Evolutionary conservation across 176 grass and related monocot genomes (phyloP).

Genomic region (Cenchrus americanus): DNA sequence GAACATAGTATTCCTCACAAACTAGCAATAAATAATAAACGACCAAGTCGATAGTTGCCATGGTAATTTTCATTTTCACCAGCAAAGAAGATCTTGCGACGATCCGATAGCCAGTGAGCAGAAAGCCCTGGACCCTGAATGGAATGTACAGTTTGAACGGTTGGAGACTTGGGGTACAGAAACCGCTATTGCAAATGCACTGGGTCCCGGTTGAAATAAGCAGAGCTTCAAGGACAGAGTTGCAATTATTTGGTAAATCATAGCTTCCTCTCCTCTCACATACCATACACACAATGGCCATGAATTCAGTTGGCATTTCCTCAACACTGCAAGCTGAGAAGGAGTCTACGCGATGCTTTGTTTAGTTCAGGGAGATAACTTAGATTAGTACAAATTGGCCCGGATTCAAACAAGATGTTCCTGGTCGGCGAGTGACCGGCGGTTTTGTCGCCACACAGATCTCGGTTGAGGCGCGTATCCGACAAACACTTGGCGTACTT

Average conservation of each 20-base stretch:
- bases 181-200: not conserved
- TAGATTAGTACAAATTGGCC: conserved; percentile 37
- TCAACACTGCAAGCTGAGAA: conserved; percentile 5
- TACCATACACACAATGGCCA: not conserved
- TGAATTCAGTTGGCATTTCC: not conserved
- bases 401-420: not conserved
- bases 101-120: not conserved
- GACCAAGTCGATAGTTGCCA: not conserved
- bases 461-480: not conserved
- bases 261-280: not conserved
- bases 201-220: not conserved
- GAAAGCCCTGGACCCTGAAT: not conserved
- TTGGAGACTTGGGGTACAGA: not conserved
- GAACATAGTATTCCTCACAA: not conserved
- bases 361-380: conserved; percentile 1
- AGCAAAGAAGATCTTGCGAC: not conserved
- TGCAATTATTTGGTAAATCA: not conserved
- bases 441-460: not conserved
- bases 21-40: not conserved
- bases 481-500: conserved; percentile 28
- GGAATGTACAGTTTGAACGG: not conserved
- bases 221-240: not conserved
- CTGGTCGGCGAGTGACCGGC: conserved; percentile 25
- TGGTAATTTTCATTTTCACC: conserved; percentile 2
- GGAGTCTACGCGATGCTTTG: not conserved